Conservation (phyloP, 2,329 filamentous ascomycete species). For the Scytalidium lignicola region DNA sequence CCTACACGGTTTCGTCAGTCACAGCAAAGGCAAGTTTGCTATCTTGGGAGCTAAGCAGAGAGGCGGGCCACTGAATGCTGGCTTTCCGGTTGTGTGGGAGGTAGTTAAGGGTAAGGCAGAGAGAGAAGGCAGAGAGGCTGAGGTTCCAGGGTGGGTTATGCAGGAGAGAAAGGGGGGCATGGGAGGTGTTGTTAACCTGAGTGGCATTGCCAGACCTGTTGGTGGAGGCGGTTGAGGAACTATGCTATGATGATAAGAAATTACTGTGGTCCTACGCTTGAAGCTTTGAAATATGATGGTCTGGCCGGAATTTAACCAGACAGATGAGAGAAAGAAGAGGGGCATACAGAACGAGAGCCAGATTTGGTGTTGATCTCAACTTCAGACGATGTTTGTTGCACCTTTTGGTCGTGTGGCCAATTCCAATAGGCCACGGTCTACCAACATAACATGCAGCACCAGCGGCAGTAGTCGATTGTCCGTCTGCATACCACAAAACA, state of each 20-base stretch:
- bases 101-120: constrained; percentile 58
- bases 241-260: not conserved
- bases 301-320: too few species aligned
- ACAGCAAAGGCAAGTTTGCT: constrained; percentile 71
- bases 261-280: too few species aligned
- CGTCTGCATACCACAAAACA: too few species aligned
- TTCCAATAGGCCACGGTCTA: too few species aligned
- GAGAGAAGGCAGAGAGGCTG: constrained; percentile 43
- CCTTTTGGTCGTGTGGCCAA: too few species aligned
- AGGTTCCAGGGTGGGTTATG: constrained; percentile 73
- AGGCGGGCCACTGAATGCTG: constrained; percentile 58
- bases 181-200: constrained; percentile 53
- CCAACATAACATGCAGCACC: too few species aligned
- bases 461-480: too few species aligned
- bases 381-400: too few species aligned
- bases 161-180: constrained; percentile 29
- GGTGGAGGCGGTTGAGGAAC: constrained; percentile 20
- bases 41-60: constrained; percentile 71
- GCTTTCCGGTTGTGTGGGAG: constrained; percentile 71
- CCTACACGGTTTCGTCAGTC: constrained; percentile 78
- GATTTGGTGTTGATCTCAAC: too few species aligned
- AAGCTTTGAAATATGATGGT: too few species aligned
- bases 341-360: too few species aligned
- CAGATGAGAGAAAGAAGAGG: too few species aligned
- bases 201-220: constrained; percentile 46